A percentile compares a stretch with the other conserved stretches of the same genome.
Evolutionary conservation across 768 basidiomycete genomes (phyloP).

Genomic region (Kwoniella sp.): DNA sequence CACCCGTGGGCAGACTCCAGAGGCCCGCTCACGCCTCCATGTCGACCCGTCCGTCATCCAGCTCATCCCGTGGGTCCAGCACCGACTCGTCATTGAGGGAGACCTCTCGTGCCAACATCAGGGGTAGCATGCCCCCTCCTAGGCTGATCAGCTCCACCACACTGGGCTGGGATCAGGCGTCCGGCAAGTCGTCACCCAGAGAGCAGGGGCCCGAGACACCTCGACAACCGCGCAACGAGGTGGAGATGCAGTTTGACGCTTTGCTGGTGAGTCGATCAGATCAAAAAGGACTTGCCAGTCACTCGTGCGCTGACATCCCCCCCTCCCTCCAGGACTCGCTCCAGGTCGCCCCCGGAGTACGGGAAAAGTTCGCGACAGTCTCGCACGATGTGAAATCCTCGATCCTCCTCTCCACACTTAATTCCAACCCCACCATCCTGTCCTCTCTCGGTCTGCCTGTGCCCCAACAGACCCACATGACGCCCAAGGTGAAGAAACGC

Average conservation of each 20-base stretch:
- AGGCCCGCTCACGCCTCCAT: constrained; percentile 8
- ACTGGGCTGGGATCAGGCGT: constrained; percentile 21
- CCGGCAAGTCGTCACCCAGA: constrained; percentile 17
- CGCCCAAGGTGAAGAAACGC: constrained; percentile 34
- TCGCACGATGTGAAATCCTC: constrained; percentile 38
- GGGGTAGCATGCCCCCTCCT: constrained; percentile 11
- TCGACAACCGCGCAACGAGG: constrained; percentile 11
- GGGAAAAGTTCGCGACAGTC: constrained; percentile 38
- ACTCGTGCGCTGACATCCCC: neutral
- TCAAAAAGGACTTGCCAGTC: neutral
- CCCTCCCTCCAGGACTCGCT: constrained; percentile 32
- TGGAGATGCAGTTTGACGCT: constrained; percentile 33
- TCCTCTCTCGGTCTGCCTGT: constrained; percentile 37
- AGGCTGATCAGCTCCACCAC: constrained; percentile 20
- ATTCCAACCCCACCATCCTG: constrained; percentile 36
- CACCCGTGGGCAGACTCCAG: neutral
- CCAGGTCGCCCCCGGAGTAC: constrained; percentile 42
- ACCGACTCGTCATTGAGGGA: constrained; percentile 8
- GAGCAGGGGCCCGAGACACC: constrained; percentile 20
- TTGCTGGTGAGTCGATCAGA: constrained; percentile 33
- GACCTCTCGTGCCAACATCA: constrained; percentile 11
- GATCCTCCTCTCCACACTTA: constrained; percentile 26
- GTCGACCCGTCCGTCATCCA: constrained; percentile 6
- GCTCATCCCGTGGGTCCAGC: constrained; percentile 1
- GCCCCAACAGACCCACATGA: constrained; percentile 10